Evolutionary conservation across 2,329 filamentous ascomycete genomes (phyloP).

Genomic region (Cadophora gregata): DNA sequence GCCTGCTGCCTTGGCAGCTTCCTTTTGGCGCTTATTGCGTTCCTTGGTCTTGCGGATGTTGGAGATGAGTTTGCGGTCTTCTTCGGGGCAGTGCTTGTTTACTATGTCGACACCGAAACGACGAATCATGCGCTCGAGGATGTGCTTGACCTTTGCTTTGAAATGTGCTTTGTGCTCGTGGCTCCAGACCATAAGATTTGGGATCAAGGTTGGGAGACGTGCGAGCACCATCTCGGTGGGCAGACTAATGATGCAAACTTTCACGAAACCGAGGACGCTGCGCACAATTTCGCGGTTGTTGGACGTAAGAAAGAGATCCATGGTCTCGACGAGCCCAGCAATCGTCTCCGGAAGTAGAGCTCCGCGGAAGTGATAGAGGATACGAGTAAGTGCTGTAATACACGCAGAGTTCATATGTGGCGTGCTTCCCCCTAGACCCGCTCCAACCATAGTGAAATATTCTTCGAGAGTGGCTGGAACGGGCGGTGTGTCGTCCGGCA

Average conservation of each 20-base stretch:
- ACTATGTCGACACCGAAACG: conserved; percentile 85
- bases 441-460: conserved; percentile 98
- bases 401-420: conserved; percentile 98
- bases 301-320: conserved; percentile 94
- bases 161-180: conserved; percentile 99
- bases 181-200: conserved; percentile 93
- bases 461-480: conserved; percentile 87
- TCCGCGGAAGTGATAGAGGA: conserved; percentile 88
- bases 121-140: conserved; percentile 90
- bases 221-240: conserved; percentile 80
- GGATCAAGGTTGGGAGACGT: conserved; percentile 77
- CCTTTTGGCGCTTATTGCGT: conserved; percentile 88
- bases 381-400: conserved; percentile 92
- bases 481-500: conserved; percentile 79
- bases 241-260: conserved; percentile 89
- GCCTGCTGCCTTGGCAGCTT: conserved; percentile 63
- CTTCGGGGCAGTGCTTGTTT: conserved; percentile 81
- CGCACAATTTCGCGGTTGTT: conserved; percentile 97
- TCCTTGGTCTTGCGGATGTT: conserved; percentile 97
- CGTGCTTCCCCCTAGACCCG: conserved; percentile 88
- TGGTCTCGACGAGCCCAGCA: conserved; percentile 86
- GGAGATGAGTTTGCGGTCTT: conserved; percentile 85
- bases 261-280: conserved; percentile 93
- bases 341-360: conserved; percentile 72
- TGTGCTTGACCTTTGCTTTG: conserved; percentile 97